Evolutionary conservation across 78 protist species (phyloP).

Genomic region (Fonticula alba): DNA sequence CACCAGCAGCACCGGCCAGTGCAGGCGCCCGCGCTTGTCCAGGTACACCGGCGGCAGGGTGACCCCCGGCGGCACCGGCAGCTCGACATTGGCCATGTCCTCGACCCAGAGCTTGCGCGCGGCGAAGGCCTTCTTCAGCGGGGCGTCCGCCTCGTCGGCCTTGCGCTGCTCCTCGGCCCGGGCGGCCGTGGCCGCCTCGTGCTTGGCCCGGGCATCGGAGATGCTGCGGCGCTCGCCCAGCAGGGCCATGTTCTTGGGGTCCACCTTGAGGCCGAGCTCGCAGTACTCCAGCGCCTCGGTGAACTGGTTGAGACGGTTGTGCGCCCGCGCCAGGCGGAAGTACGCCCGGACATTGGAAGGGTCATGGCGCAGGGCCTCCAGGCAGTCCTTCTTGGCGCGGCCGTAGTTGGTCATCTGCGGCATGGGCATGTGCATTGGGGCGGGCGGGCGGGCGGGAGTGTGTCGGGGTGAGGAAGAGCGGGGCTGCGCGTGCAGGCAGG

Average conservation of each 20-base stretch:
- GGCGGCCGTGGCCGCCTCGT: too few relatives aligned
- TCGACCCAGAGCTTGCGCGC: neutral
- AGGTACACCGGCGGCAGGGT: neutral
- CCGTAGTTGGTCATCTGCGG: neutral
- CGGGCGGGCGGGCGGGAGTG: neutral
- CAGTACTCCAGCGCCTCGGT: neutral
- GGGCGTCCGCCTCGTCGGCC: neutral
- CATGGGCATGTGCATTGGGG: neutral
- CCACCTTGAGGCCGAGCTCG: neutral
- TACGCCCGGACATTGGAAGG: neutral
- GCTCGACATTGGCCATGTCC: neutral
- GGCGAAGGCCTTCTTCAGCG: neutral
- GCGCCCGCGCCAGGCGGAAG: neutral
- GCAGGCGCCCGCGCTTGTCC: neutral
- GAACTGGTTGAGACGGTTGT: neutral
- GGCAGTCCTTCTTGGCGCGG: neutral
- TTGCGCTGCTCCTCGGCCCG: too few relatives aligned
- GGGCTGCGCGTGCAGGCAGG: neutral
- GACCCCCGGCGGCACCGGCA: neutral
- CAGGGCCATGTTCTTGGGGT: too few relatives aligned
- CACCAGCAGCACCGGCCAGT: neutral
- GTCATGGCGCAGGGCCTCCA: neutral
- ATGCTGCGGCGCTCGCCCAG: too few relatives aligned
- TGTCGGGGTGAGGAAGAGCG: neutral
- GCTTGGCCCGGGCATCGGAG: too few relatives aligned